Evolutionary conservation across 805 yeast genomes (phyloP).

Genomic region (Schizosaccharomyces osmophilus): DNA sequence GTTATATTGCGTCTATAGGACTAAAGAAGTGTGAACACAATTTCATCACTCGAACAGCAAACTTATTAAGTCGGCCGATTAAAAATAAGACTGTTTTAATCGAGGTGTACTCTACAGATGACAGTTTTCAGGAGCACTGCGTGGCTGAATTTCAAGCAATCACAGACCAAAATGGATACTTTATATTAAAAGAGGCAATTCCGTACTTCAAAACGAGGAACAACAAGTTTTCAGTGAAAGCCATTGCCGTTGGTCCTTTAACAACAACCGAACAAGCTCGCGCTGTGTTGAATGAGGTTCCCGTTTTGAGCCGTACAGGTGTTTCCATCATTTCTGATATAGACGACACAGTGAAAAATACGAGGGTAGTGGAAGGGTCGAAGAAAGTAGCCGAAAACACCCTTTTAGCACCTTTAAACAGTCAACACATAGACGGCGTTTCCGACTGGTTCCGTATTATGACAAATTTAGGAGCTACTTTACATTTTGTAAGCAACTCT

Average conservation of each 20-base stretch:
- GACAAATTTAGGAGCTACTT: constrained; percentile 24
- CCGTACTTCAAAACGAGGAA: background rate
- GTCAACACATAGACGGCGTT: constrained; percentile 55
- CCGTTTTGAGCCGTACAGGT: constrained; percentile 18
- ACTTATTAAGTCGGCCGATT: background rate
- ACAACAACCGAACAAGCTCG: too few species aligned
- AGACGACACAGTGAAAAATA: constrained; percentile 77
- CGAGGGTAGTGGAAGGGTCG: constrained; percentile 67
- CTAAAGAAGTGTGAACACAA: background rate
- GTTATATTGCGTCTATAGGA: background rate
- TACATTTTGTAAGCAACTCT: constrained; percentile 86
- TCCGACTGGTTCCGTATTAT: constrained; percentile 45
- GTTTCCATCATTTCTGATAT: constrained; percentile 67
- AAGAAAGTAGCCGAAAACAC: constrained; percentile 65
- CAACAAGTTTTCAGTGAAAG: background rate
- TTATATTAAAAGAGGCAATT: background rate
- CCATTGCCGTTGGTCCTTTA: background rate
- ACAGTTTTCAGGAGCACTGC: background rate
- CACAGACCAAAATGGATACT: background rate
- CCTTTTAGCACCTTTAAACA: constrained; percentile 36
- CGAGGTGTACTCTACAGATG: background rate
- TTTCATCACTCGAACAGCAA: background rate
- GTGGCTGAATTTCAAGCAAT: background rate
- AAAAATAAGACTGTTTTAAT: background rate
- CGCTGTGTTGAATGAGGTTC: background rate